Conservation (phyloP, 2,329 filamentous ascomycete species). For the Aspergillus udagawae region DNA sequence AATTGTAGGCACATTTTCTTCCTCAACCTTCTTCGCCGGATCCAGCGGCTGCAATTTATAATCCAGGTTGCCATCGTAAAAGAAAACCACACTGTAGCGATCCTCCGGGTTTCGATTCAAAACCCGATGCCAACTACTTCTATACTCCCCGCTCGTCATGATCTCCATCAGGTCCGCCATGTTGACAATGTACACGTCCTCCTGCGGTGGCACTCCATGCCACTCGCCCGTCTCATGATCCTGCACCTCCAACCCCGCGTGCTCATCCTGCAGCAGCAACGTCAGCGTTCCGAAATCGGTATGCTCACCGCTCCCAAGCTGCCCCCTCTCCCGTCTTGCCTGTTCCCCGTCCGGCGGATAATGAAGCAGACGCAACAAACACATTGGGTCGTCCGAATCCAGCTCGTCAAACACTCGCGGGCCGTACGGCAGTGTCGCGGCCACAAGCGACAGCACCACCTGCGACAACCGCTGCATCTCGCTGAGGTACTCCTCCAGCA, state of each 20-base stretch:
- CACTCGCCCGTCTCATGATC: conserved; percentile 43
- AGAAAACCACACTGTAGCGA: conserved; percentile 10
- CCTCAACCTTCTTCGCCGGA: neutral
- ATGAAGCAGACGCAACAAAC: conserved; percentile 46
- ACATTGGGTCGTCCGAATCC: conserved; percentile 39
- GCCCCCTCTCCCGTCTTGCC: conserved; percentile 18
- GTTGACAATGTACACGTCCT: conserved; percentile 51
- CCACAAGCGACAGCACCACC: conserved; percentile 42
- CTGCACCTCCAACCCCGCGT: conserved; percentile 51
- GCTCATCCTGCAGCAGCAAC: conserved; percentile 51
- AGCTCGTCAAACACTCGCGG: conserved; percentile 40
- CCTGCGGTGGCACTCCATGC: conserved; percentile 43
- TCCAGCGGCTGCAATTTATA: conserved; percentile 18
- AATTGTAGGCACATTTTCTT: neutral
- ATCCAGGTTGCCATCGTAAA: conserved; percentile 40
- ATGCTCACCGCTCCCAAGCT: conserved; percentile 46
- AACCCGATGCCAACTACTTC: conserved; percentile 19
- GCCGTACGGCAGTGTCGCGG: conserved; percentile 40
- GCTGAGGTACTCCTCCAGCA: conserved; percentile 40
- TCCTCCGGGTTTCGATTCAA: conserved; percentile 1
- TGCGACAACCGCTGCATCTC: conserved; percentile 39
- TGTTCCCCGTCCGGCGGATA: conserved; percentile 35
- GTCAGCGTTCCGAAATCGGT: conserved; percentile 57
- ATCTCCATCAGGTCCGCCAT: conserved; percentile 45
- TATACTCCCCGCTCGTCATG: conserved; percentile 39